A percentile compares a stretch with the other conserved stretches of the same genome.
These are phyloP conservation scores for Zopfia rhizophila DNA, from an alignment of 2,329 filamentous ascomycete genomes.

Conservation along the genomic window DNA sequence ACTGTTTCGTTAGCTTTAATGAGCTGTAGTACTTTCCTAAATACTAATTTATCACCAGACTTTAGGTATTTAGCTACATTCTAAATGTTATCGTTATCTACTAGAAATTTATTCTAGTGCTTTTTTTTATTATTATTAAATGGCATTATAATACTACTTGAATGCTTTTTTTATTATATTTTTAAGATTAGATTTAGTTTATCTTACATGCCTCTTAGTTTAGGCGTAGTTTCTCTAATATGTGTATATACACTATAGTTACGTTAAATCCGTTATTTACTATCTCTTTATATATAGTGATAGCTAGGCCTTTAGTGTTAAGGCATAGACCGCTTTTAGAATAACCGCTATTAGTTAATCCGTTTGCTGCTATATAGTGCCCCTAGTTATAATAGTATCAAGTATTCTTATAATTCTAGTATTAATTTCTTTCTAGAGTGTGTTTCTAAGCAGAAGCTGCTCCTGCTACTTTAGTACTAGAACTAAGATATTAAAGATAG, in stretches of 20 bases:
- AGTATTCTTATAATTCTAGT: slow-evolving; percentile 7
- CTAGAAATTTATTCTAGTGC: slow-evolving; percentile 19
- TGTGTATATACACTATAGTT: slow-evolving; percentile 18
- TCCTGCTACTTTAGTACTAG: slow-evolving; percentile 13
- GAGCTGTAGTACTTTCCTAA: slow-evolving; percentile 18
- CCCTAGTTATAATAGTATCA: slow-evolving; percentile 6
- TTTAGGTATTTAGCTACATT: slow-evolving; percentile 20
- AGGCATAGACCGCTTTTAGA: slow-evolving; percentile 7
- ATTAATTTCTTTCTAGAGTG: slow-evolving; percentile 24
- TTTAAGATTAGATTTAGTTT: slow-evolving; percentile 12
- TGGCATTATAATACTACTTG: slow-evolving; percentile 20
- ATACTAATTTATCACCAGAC: slow-evolving; percentile 17
- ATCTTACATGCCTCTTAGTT: slow-evolving; percentile 10
- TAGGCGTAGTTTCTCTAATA: slow-evolving; percentile 24
- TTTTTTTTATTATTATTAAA: slow-evolving; percentile 21
- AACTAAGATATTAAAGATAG: slow-evolving; percentile 17
- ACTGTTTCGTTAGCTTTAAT: slow-evolving; percentile 14
- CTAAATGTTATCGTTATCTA: slow-evolving; percentile 19
- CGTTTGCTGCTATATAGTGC: slow-evolving; percentile 3
- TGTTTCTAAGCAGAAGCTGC: slow-evolving; percentile 25
- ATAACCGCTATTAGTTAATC: slow-evolving; percentile 9
- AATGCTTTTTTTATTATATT: slow-evolving; percentile 13
- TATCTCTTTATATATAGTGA: slow-evolving; percentile 20
- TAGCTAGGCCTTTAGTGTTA: slow-evolving; percentile 2
- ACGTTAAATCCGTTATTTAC: slow-evolving; percentile 16